A percentile compares a stretch with the other conserved stretches of the same genome.
Evolutionary conservation across 768 basidiomycete genomes (phyloP).

Genomic region (Lactarius akahatsu): DNA sequence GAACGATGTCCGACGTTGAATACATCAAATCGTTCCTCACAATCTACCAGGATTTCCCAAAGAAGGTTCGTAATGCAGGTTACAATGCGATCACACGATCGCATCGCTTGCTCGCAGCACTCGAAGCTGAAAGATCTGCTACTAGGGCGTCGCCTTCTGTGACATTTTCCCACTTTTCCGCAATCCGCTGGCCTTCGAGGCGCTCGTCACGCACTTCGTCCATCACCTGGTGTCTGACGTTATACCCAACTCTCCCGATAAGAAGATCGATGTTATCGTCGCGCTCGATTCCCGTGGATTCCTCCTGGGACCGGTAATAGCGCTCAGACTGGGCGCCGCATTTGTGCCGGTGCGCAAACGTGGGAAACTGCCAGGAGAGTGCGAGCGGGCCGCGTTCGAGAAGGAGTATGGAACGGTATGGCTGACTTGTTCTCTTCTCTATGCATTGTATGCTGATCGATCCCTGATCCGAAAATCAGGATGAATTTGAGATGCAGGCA

Average conservation of each 20-base stretch:
- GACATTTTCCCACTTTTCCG: conserved; percentile 95
- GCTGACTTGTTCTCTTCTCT: conserved; percentile 30
- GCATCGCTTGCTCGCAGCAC: neutral
- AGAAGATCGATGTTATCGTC: conserved; percentile 88
- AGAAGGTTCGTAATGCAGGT: conserved; percentile 59
- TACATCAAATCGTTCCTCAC: conserved; percentile 61
- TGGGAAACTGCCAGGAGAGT: conserved; percentile 92
- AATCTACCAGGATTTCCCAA: conserved; percentile 78
- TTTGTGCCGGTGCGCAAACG: conserved; percentile 95
- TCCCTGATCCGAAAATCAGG: conserved; percentile 45
- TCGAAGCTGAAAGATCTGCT: neutral
- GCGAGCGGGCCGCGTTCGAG: conserved; percentile 70
- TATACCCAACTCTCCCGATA: conserved; percentile 53
- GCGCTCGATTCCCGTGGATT: conserved; percentile 97
- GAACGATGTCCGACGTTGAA: conserved; percentile 71
- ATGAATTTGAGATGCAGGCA: conserved; percentile 94
- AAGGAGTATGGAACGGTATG: conserved; percentile 92
- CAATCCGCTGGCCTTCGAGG: conserved; percentile 84
- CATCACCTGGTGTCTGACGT: conserved; percentile 83
- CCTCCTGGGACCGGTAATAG: conserved; percentile 89
- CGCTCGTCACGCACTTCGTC: conserved; percentile 83
- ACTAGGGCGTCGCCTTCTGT: conserved; percentile 88
- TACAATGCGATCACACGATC: neutral
- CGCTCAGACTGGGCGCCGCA: conserved; percentile 84
- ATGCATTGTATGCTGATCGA: neutral